A percentile compares a stretch with the other conserved stretches of the same genome.
These are phyloP conservation scores for Aspergillaceae sp. DNA, from an alignment of 2,329 filamentous ascomycete species.

Conservation along the genomic window DNA sequence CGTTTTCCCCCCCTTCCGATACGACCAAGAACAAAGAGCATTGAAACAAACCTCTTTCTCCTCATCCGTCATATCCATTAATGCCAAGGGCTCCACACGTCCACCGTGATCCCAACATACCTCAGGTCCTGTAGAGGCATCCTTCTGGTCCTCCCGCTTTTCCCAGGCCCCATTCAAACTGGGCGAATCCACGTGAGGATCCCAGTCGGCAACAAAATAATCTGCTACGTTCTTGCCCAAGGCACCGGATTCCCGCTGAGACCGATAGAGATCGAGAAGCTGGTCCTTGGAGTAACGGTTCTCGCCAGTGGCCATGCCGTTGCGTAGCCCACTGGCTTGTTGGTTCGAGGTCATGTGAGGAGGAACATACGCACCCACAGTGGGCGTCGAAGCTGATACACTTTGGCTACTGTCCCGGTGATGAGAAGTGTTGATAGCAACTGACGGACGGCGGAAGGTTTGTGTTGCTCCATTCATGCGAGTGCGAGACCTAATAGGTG, in stretches of 20 bases:
- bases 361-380: constrained; percentile 49
- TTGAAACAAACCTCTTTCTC: constrained; percentile 51
- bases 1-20: neutral
- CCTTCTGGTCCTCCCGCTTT: constrained; percentile 65
- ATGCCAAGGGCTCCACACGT: constrained; percentile 58
- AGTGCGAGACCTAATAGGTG: constrained; percentile 45
- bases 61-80: constrained; percentile 63
- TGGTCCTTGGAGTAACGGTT: constrained; percentile 70
- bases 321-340: constrained; percentile 40
- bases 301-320: constrained; percentile 43
- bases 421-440: constrained; percentile 47
- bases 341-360: constrained; percentile 50
- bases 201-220: constrained; percentile 70
- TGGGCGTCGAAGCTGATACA: constrained; percentile 32
- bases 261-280: constrained; percentile 63
- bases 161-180: constrained; percentile 60
- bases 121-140: constrained; percentile 70
- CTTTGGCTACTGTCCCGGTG: constrained; percentile 35
- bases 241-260: constrained; percentile 45
- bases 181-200: constrained; percentile 63
- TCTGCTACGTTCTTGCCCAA: constrained; percentile 54
- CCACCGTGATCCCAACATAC: constrained; percentile 81
- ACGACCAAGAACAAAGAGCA: neutral
- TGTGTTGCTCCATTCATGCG: constrained; percentile 59
- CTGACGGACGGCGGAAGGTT: constrained; percentile 57